Evolutionary conservation across 495 filamentous ascomycete genomes (phyloP), one percentile per base, ranked within the genome.

Genomic region (Apodospora peruviana): DNA sequence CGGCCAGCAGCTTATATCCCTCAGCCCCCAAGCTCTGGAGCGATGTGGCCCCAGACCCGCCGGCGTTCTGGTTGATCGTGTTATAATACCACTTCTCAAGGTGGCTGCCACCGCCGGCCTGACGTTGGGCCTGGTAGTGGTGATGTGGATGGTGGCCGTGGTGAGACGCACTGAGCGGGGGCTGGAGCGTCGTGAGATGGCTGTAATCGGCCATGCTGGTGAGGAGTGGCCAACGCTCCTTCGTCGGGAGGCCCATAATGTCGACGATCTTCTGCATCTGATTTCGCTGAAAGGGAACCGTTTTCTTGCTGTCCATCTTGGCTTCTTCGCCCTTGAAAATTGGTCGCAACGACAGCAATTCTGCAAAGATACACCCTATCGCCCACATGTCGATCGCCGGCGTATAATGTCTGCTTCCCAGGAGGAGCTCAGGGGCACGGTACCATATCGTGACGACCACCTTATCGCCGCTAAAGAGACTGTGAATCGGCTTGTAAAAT

Each of bases 391-490:
- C 93, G 47, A 98, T 86, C 16, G 93, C 94, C 0, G 93, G 90
- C 0, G 93, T 98, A 62, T 98, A 98, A 62, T 98, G 93, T 19
- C 86, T 77, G 45, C 82, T 88, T 10, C 93, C 93, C 17, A 98
- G 81, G 0, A 98, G 81, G 8, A 98, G 74, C 66, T 98, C 93
- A 0, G 93, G 93, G 0, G 93, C 94, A 19, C 93, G 90, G 56
- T 99, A 99, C 93, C 93, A 99, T 50, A 99, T 99, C 0, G 93
- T 99, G 11, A 99, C 93, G 36, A 99, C 93, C 1, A 99, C 93
- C 63, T 99, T 99, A 62, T 99, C 93, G 44, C 94, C 93, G 32
- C 78, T 85, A 73, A 88, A 99, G 4, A 99, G 80, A 0, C 85
- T 87, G 55, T 94, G 87, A 8, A 96, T 72, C 0, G 93, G 93